Base-by-base conservation (phyloP, 768 basidiomycete genomes). In the Boletus bicolor region DNA sequence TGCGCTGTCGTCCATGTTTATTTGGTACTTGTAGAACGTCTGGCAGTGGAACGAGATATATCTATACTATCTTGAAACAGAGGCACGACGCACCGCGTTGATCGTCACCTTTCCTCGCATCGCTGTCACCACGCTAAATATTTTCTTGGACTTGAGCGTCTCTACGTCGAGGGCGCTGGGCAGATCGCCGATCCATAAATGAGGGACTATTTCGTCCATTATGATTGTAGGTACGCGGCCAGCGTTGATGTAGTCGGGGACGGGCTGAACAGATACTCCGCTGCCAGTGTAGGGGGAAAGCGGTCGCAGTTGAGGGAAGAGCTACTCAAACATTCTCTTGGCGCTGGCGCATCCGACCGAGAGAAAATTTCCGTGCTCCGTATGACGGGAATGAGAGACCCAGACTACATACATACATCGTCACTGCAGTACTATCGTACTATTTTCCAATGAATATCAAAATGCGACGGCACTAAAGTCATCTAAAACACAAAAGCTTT, bases 141-240 rank as follows among this genome's bases (percentile, higher is more conserved):
- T 91, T n/a, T 84, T 83, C 58, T 85, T 79, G n/a, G 74, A 72
- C 65, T 81, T 83, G 56, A 96, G 80, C 3, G 72, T 75, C 43
- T 81, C 76, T 0, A 76, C 77, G 59, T 94, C 76, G 51, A 80
- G 76, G 0, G 91, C 89, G 60, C 86, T 89, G 7, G 76, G 73
- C 7, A 94, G 72, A 73, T 91, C 83, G 8, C 93, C 93, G 24
- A 97, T 81, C 93, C 93, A 96, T 2, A 97, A 73, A 5, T 85
- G 82, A 32, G 83, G 83, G 15, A 89, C 78, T 35, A 96, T 78
- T 72, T 93, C 82, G 73, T 95, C 83, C 87, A 95, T 90, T 19
- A 19, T 19, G 19, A 19, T 19, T 11, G 66, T 52, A 15, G 35
- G 19, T 39, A 30, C 37, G 38, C 35, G 26, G 21, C 7, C 21